Evolutionary conservation across 2,329 filamentous ascomycete genomes (phyloP), one percentile per base, ranked within the genome.

Genomic region (Hypoxylon sp.): DNA sequence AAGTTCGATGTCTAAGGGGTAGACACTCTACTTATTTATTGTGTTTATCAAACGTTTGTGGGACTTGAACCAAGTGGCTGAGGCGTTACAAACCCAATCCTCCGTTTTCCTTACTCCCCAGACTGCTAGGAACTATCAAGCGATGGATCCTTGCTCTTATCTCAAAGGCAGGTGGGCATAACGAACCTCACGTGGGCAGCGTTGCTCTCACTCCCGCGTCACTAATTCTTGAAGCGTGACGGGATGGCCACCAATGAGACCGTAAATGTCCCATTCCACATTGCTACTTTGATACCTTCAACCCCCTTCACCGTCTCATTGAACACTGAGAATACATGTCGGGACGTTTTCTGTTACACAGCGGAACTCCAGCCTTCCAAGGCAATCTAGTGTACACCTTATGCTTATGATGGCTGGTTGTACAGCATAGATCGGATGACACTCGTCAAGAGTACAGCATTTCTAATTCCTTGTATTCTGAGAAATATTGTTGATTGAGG

Each of bases 231-330:
- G 27, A 50, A 24, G 35, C 48, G 46, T 65, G 46, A 62, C 46
- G 37, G 17, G 15, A 46, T 17, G 31, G 42, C 24, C 31, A 52
- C 62, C 58, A 68, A 68, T 63, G 42, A 31, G 57, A 54, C 54
- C 42, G 15, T 27, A 35, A 37, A 17, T 37, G 46, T 21, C 29
- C 10, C 37, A 62, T 63, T 53, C 59, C 32, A 37, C 29, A 47
- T 57, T 61, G 59, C 68, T 70, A 48, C 47, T 56, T 29, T 60
- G 57, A 39, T 46, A 56, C 51, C 39, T 52, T 29, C 24, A 5
- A 52, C 39, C 53, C 56, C 48, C 50, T 44, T 62, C 57, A 60
- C 39, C 54, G 57, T 67, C 53, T 56, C 55, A 46, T 66, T 56
- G 17, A 42, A 54, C 44, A 54, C 42, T 37, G 61, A 58, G 11